Conservation (phyloP, 495 filamentous ascomycete species). For the Neurospora intermedia region DNA sequence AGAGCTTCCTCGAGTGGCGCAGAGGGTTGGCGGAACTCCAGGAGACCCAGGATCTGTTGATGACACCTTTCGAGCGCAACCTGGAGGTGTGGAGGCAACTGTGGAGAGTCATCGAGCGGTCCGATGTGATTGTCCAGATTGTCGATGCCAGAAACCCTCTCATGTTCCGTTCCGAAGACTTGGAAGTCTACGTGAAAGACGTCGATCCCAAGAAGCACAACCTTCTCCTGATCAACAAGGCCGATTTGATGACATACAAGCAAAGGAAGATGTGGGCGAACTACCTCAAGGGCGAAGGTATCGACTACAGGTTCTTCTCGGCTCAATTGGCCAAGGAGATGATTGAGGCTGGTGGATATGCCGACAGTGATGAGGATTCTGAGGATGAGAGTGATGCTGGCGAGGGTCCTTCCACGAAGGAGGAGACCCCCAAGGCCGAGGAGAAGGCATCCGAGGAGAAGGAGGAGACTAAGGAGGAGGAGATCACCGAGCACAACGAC, state of each 20-base stretch:
- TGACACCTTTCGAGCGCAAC: constrained; percentile 98
- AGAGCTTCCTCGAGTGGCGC: constrained; percentile 79
- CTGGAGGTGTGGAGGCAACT: constrained; percentile 96
- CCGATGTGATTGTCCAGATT: constrained; percentile 94
- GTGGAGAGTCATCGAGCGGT: constrained; percentile 97
- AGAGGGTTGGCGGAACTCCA: constrained; percentile 85
- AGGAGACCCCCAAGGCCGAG: constrained; percentile 18
- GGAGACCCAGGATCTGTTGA: constrained; percentile 83
- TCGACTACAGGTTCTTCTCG: constrained; percentile 93
- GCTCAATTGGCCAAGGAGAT: constrained; percentile 80
- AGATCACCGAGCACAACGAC: constrained; percentile 29
- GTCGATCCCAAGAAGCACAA: constrained; percentile 83
- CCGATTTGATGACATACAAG: constrained; percentile 92
- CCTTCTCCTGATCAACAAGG: constrained; percentile 92
- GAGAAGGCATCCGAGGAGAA: constrained; percentile 37
- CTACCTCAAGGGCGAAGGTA: constrained; percentile 70
- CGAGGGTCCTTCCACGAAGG: constrained; percentile 11
- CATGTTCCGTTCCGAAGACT: constrained; percentile 85
- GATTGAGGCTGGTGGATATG: constrained; percentile 55
- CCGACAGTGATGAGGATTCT: constrained; percentile 29
- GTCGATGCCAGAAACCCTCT: constrained; percentile 94
- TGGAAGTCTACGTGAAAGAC: constrained; percentile 90
- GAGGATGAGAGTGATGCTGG: constrained; percentile 19
- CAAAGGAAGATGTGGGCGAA: constrained; percentile 82
- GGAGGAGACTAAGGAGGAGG: constrained; percentile 21